Evolutionary conservation across 2,329 filamentous ascomycete species (phyloP).

Genomic region (Penicillium digitatum): DNA sequence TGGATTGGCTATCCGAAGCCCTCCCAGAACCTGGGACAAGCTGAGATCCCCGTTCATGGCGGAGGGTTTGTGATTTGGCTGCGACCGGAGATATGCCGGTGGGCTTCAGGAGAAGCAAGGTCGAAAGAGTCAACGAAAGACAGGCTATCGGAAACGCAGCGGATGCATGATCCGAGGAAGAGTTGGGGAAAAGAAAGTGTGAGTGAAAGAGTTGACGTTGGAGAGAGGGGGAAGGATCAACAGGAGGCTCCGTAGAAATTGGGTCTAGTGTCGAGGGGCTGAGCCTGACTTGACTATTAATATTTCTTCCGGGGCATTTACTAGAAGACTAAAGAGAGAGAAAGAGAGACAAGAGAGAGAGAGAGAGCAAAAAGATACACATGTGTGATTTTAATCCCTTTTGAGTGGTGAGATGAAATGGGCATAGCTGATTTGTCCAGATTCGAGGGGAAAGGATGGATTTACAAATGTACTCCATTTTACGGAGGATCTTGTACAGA

Average conservation of each 20-base stretch:
- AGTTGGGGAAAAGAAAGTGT: conserved; percentile 1
- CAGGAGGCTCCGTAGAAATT: conserved; percentile 24
- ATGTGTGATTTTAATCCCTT: background rate
- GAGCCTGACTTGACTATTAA: conserved; percentile 11
- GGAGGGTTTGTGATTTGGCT: conserved; percentile 23
- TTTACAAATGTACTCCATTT: background rate
- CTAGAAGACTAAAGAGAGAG: background rate
- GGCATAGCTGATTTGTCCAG: conserved; percentile 5
- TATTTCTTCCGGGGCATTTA: background rate
- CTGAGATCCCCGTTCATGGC: conserved; percentile 88
- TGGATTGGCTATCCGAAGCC: conserved; percentile 93
- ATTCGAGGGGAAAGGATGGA: background rate
- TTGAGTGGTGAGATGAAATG: background rate
- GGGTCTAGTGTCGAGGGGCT: conserved; percentile 21
- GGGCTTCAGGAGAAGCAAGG: conserved; percentile 5
- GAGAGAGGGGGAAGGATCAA: conserved; percentile 19
- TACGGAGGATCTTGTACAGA: background rate
- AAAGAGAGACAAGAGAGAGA: background rate
- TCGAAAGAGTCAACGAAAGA: conserved; percentile 12
- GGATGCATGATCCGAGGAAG: conserved; percentile 30
- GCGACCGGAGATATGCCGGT: background rate
- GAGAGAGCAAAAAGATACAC: background rate
- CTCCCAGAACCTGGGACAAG: conserved; percentile 86
- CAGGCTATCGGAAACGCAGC: conserved; percentile 28
- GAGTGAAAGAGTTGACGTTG: conserved; percentile 3